Conservation (phyloP, 352 stramenopile species). For the Pythium graminicola region DNA sequence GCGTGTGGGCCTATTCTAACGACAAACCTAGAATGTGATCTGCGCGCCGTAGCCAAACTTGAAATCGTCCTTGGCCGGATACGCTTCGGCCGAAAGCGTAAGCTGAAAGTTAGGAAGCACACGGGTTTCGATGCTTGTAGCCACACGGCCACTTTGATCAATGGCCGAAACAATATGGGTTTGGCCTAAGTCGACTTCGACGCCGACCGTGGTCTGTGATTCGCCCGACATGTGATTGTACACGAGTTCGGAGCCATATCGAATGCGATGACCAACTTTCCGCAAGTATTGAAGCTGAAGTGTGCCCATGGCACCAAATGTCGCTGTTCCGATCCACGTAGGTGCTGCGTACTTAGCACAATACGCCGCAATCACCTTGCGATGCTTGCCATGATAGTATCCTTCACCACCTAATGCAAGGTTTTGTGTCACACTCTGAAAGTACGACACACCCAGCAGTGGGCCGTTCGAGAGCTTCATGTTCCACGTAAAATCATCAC, state of each 20-base stretch:
- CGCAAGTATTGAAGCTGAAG: constrained; percentile 82
- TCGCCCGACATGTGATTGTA: constrained; percentile 83
- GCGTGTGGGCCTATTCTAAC: constrained; percentile 7
- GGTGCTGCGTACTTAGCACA: constrained; percentile 72
- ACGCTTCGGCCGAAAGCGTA: constrained; percentile 77
- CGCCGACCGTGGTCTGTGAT: constrained; percentile 71
- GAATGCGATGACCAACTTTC: constrained; percentile 77
- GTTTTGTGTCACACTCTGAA: constrained; percentile 81
- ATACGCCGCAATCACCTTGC: constrained; percentile 81
- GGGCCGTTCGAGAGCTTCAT: constrained; percentile 87
- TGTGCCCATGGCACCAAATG: constrained; percentile 73
- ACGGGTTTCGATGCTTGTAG: constrained; percentile 74
- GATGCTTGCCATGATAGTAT: constrained; percentile 88
- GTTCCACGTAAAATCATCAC: constrained; percentile 85
- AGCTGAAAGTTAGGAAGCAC: constrained; percentile 85
- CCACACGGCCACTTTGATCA: constrained; percentile 76
- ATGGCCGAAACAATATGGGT: constrained; percentile 80
- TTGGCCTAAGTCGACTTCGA: constrained; percentile 81
- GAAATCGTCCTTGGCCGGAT: constrained; percentile 84
- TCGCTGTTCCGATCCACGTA: constrained; percentile 66
- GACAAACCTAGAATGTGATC: constrained; percentile 72
- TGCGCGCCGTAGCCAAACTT: constrained; percentile 89
- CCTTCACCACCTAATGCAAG: constrained; percentile 71
- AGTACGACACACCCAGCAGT: constrained; percentile 78
- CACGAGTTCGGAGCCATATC: constrained; percentile 79